A percentile compares a stretch with the other conserved stretches of the same genome.
Evolutionary conservation across 1,139 yeast genomes (phyloP).

Genomic region (Scheffersomyces cryptocercus): DNA sequence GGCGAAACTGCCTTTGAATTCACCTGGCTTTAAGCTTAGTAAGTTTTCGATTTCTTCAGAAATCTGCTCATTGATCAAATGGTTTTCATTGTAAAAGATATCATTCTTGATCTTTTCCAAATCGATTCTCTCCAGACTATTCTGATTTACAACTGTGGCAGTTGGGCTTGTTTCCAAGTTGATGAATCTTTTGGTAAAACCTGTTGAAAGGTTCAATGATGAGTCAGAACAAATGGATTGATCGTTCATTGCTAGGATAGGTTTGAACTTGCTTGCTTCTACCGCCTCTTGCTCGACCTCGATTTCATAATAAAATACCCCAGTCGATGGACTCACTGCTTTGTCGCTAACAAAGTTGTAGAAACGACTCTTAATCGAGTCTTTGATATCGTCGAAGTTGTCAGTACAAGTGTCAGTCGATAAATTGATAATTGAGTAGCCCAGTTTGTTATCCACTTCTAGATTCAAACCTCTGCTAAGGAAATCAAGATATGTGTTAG

Average conservation of each 20-base stretch:
- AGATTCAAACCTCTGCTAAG: constrained; percentile 25
- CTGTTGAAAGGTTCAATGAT: constrained; percentile 36
- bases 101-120: constrained; percentile 32
- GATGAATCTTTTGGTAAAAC: constrained; percentile 34
- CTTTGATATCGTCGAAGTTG: constrained; percentile 3
- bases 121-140: constrained; percentile 19
- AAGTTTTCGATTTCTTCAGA: constrained; percentile 19
- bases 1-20: constrained; percentile 44
- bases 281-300: constrained; percentile 36
- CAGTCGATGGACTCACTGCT: constrained; percentile 31
- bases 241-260: constrained; percentile 37
- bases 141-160: constrained; percentile 1
- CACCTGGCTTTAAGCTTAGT: constrained; percentile 37
- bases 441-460: constrained; percentile 24
- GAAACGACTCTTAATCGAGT: constrained; percentile 14
- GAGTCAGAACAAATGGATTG: constrained; percentile 35
- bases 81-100: constrained; percentile 15
- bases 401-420: constrained; percentile 7
- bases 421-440: constrained; percentile 32
- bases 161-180: not conserved
- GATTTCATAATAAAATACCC: constrained; percentile 40
- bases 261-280: constrained; percentile 29
- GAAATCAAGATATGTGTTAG: constrained; percentile 21
- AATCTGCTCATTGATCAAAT: constrained; percentile 13
- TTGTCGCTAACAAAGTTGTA: constrained; percentile 39